Evolutionary conservation across 306 rosid species (phyloP).

Genomic region (Fragaria nilgerrensis): DNA sequence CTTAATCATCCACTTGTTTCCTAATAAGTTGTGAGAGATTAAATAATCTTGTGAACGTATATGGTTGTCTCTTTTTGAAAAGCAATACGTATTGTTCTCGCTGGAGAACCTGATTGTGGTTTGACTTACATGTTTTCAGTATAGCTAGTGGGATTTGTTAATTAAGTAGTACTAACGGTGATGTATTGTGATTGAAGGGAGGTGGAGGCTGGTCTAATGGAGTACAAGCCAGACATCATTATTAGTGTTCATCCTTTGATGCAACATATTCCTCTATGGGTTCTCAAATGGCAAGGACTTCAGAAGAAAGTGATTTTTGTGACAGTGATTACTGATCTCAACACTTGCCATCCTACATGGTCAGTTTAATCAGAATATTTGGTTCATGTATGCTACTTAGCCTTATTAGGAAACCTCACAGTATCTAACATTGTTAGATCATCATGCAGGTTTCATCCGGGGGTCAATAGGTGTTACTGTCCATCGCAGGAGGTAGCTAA

Average conservation of each 20-base stretch:
- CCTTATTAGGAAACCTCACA: background rate
- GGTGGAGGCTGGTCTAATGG: constrained; percentile 97
- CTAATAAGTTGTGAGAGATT: constrained; percentile 13
- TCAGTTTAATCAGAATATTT: constrained; percentile 27
- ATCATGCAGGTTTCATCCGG: constrained; percentile 80
- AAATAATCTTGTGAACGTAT: constrained; percentile 8
- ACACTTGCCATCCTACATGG: constrained; percentile 95
- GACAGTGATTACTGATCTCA: constrained; percentile 88
- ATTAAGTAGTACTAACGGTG: constrained; percentile 12
- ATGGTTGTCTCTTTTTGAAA: constrained; percentile 12
- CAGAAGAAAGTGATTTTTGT: constrained; percentile 86
- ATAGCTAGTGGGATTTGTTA: constrained; percentile 16
- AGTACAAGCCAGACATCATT: constrained; percentile 87
- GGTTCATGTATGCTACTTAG: background rate
- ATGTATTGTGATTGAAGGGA: constrained; percentile 52
- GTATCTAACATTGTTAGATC: constrained; percentile 21
- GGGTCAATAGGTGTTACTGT: constrained; percentile 93
- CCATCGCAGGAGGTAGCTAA: constrained; percentile 83
- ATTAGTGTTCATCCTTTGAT: constrained; percentile 96
- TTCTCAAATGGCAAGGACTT: constrained; percentile 97
- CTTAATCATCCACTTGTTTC: constrained; percentile 28
- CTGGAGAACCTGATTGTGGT: constrained; percentile 12
- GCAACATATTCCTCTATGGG: constrained; percentile 99
- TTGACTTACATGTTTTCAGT: background rate
- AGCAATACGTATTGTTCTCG: constrained; percentile 7